phyloP scores from a whole-genome alignment of 164 flowering plant species.

The Paratinospora sagittata region DNA sequence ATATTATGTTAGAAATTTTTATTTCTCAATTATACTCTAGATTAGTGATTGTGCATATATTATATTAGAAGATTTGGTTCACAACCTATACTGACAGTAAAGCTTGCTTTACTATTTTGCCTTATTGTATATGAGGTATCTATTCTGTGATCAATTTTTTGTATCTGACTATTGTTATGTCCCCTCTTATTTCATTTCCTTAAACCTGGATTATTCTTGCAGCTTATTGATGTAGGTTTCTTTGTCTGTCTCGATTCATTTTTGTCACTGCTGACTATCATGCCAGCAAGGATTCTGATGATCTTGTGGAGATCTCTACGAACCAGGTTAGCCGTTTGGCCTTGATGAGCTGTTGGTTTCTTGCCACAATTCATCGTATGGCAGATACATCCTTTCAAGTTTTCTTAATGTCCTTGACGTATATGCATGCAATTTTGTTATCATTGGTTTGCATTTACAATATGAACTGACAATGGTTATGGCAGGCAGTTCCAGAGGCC shows the following conservation, averaged over 20 bases:
- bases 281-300: constrained; percentile 76
- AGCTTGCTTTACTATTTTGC: constrained; percentile 2
- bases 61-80: background rate
- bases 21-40: background rate
- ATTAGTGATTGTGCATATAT: background rate
- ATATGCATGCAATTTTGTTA: background rate
- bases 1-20: background rate
- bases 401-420: background rate
- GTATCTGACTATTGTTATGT: background rate
- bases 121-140: background rate
- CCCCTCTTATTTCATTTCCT: background rate
- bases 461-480: constrained; percentile 40
- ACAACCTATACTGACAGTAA: background rate
- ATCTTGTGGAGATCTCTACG: constrained; percentile 53
- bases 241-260: constrained; percentile 95
- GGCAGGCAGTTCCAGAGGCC: constrained; percentile 93
- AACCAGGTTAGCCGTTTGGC: constrained; percentile 46
- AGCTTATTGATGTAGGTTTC: constrained; percentile 92
- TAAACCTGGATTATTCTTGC: constrained; percentile 30
- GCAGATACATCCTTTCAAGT: background rate
- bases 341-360: background rate
- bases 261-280: constrained; percentile 79
- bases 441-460: constrained; percentile 18
- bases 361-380: background rate
- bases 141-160: background rate